Base-by-base conservation (phyloP, 108 stramenopile species). In the Cylindrotheca fusiformis region DNA sequence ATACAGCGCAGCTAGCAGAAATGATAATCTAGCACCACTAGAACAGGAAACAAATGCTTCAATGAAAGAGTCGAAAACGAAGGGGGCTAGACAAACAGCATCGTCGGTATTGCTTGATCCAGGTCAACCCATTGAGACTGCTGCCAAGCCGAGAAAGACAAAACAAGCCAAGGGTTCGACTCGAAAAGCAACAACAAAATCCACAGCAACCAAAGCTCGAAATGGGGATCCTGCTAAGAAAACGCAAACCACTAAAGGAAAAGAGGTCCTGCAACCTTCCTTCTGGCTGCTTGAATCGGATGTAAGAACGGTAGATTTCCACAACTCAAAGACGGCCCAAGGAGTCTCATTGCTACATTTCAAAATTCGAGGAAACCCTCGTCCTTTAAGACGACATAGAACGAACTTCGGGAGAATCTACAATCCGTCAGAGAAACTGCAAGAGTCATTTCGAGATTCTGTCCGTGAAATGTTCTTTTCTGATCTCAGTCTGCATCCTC, bases 301-400 rank as follows among this genome's bases (percentile, higher is more conserved):
- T 25, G 14, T 8, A 19, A 27, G 28, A 12, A 28, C 18, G 18
- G 12, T 63, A 55, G 49, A 75, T 36, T 33, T 3, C 22, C 26
- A 56, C 25, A 52, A 33, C 14, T 25, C 24, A 17, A 29, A 52
- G 24, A 33, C 6, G 29, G 10, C 63, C 28, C 22, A 41, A 48
- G 1, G 33, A 51, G 28, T 51, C 0, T 36, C 53, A 5, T 26
- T 45, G 18, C 2, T 80, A n/a, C 62, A 58, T 45, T 88, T 84
- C 52, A 79, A 72, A 41, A 66, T 94, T 4, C 57, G 83, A 24
- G 93, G 93, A 1, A 85, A 88, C 32, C 93, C 93, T n/a, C 71
- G 72, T n/a, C 85, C 87, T 25, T 69, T 94, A 17, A 52, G 67
- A 17, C 79, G 93, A 8, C 93, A 94, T 80, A 76, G 93, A 29